Percentiles rank a stretch among this genome's conserved stretches.
These are phyloP conservation scores for Podospora anserina DNA, from an alignment of 495 filamentous ascomycete genomes.

Conservation along the genomic window DNA sequence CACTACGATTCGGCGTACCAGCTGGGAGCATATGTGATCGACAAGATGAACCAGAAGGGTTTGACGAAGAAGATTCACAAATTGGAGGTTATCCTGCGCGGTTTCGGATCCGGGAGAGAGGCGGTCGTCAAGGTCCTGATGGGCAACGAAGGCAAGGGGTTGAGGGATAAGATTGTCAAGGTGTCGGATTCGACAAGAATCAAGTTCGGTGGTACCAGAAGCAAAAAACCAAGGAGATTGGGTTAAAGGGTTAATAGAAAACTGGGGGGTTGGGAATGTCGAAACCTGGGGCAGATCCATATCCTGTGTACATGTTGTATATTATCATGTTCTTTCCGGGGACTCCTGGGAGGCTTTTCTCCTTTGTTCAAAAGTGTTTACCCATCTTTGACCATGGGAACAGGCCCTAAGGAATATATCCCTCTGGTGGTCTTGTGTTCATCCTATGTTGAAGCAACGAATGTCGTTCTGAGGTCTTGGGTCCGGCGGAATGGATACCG, in stretches of 20 bases:
- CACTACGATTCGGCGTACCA: constrained; percentile 94
- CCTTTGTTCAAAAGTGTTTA: background rate
- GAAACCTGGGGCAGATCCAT: background rate
- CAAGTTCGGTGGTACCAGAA: constrained; percentile 94
- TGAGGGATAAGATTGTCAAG: constrained; percentile 67
- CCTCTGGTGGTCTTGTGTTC: background rate
- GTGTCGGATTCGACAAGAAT: constrained; percentile 81
- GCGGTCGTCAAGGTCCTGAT: constrained; percentile 85
- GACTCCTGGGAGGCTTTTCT: background rate
- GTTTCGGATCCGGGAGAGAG: constrained; percentile 81
- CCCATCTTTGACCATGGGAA: background rate
- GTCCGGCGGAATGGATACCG: background rate
- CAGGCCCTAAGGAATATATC: background rate
- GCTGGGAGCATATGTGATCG: constrained; percentile 72
- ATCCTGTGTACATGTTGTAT: background rate
- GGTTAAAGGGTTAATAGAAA: constrained; percentile 47
- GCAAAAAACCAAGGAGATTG: constrained; percentile 74
- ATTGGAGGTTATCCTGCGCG: constrained; percentile 75
- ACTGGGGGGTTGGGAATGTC: background rate
- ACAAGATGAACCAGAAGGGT: constrained; percentile 71
- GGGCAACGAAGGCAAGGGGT: constrained; percentile 71
- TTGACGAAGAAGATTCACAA: constrained; percentile 56
- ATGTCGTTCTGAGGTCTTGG: background rate
- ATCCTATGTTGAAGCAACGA: background rate
- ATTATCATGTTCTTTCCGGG: background rate